These are phyloP conservation scores for Ecytonucleospora hepatopenaei DNA, from an alignment of 371 early-diverging fungal species.

Conservation along the genomic window DNA sequence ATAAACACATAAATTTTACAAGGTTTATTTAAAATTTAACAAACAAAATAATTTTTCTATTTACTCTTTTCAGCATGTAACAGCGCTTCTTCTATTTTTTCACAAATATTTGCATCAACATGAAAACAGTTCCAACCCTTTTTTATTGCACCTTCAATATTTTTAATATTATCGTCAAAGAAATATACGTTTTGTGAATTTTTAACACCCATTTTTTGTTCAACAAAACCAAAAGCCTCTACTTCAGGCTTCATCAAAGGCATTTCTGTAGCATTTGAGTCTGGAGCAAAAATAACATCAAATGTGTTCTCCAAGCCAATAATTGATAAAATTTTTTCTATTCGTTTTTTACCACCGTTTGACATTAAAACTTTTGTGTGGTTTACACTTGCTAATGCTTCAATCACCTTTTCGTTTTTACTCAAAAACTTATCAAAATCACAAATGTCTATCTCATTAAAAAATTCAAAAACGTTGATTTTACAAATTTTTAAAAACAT, in stretches of 20 bases:
- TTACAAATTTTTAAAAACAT: conserved; percentile 12
- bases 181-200: conserved; percentile 22
- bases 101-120: too few species aligned
- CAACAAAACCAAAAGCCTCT: conserved; percentile 30
- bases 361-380: conserved; percentile 34
- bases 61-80: too few species aligned
- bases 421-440: conserved; percentile 20
- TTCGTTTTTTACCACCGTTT: conserved; percentile 25
- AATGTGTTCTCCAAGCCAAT: conserved; percentile 23
- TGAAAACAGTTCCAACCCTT: conserved; percentile 46
- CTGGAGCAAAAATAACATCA: conserved; percentile 34
- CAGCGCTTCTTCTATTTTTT: too few species aligned
- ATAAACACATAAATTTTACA: too few species aligned
- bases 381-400: conserved; percentile 9
- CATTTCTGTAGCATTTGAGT: conserved; percentile 9
- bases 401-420: conserved; percentile 13
- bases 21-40: too few species aligned
- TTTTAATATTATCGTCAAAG: conserved; percentile 34
- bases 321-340: conserved; percentile 16
- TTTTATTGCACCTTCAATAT: conserved; percentile 19
- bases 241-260: conserved; percentile 27
- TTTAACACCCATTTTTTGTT: conserved; percentile 17
- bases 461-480: conserved; percentile 8
- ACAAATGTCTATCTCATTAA: not conserved
- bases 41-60: too few species aligned